Evolutionary conservation across 768 basidiomycete species (phyloP).

Genomic region (Favolaschia claudopus): DNA sequence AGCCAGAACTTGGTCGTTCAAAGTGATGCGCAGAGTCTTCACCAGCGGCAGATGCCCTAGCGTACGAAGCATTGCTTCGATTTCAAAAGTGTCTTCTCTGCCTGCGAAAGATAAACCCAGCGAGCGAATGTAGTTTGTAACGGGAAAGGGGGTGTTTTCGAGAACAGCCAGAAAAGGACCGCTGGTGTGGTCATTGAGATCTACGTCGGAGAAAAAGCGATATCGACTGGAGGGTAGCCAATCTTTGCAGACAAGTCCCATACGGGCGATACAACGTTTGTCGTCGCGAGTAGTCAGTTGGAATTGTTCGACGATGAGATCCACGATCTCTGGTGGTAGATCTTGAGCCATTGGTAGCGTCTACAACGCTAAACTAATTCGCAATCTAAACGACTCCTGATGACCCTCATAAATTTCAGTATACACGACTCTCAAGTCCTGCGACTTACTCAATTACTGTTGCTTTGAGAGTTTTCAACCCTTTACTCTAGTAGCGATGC

Average conservation of each 20-base stretch:
- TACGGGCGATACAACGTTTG: neutral
- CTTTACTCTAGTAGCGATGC: too few relatives aligned
- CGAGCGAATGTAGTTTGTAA: slow-evolving; percentile 1
- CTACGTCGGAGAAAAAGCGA: slow-evolving; percentile 10
- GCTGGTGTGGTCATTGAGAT: slow-evolving; percentile 6
- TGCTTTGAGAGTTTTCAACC: too few relatives aligned
- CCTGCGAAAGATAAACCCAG: neutral
- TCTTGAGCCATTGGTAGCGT: slow-evolving; percentile 2
- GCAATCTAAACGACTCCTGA: too few relatives aligned
- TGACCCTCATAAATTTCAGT: too few relatives aligned
- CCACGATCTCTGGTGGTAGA: neutral
- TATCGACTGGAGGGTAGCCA: slow-evolving; percentile 20
- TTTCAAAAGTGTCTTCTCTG: neutral
- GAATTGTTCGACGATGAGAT: neutral
- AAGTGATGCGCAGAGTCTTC: neutral
- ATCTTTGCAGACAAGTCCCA: slow-evolving; percentile 4
- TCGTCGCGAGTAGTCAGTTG: neutral
- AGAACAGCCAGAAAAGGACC: neutral
- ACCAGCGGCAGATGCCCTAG: neutral
- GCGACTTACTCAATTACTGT: too few relatives aligned
- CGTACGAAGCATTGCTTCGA: neutral
- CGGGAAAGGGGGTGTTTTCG: neutral
- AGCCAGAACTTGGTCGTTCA: neutral
- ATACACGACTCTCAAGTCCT: too few relatives aligned
- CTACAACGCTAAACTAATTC: too few relatives aligned